These are phyloP conservation scores for Fusarium secorum DNA, from an alignment of 2,329 filamentous ascomycete species.

Conservation along the genomic window DNA sequence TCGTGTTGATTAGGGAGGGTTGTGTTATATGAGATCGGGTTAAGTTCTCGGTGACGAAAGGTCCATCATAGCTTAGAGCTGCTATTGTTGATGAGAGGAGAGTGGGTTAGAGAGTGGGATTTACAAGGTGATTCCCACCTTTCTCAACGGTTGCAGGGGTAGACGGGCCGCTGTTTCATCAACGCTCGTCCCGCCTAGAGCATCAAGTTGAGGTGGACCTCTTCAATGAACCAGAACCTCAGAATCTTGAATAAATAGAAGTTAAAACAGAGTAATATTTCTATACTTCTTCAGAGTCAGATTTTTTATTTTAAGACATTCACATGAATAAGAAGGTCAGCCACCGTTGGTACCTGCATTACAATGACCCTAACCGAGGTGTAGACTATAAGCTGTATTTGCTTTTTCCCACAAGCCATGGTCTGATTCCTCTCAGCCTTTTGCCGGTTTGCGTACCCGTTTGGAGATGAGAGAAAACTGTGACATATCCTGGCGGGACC, in stretches of 20 bases:
- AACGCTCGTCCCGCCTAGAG: background rate
- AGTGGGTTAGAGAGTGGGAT: background rate
- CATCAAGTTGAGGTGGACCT: background rate
- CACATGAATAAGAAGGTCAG: background rate
- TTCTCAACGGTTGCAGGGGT: background rate
- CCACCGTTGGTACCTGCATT: slow-evolving; percentile 17
- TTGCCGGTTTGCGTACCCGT: background rate
- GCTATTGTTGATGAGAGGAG: background rate
- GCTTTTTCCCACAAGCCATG: slow-evolving; percentile 34
- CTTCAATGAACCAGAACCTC: background rate
- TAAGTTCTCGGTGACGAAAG: background rate
- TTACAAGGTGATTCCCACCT: background rate
- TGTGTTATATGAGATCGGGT: background rate
- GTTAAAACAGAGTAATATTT: background rate
- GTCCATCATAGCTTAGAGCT: background rate
- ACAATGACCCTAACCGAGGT: background rate
- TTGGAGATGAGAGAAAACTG: slow-evolving; percentile 19
- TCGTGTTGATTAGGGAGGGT: background rate
- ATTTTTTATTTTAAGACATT: background rate
- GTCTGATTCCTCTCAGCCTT: slow-evolving; percentile 18
- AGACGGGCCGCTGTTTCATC: slow-evolving; percentile 22
- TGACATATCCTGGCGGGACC: background rate
- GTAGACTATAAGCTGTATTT: slow-evolving; percentile 7
- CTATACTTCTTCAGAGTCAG: background rate
- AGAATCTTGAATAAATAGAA: background rate